These are phyloP conservation scores for Zostera marina DNA, from an alignment of 116 monocot species.

Conservation along the genomic window DNA sequence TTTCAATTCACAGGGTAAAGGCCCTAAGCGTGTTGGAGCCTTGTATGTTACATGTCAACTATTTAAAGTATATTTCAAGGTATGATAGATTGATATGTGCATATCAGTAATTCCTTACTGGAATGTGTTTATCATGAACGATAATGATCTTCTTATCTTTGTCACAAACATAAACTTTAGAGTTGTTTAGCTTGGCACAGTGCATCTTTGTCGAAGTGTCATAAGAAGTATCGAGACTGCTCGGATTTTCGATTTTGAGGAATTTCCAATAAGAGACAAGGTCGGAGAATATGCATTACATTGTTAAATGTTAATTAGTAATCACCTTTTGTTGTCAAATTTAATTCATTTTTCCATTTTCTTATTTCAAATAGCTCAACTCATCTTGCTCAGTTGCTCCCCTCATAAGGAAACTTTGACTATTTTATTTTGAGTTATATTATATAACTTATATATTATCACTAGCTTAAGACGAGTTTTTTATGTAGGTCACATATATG, in stretches of 20 bases:
- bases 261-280: slow-evolving; percentile 79
- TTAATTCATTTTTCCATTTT: not conserved
- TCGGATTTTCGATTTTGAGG: slow-evolving; percentile 90
- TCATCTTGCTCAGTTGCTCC: no score
- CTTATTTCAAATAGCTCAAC: no score
- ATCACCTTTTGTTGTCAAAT: not conserved
- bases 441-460: no score
- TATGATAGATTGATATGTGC: slow-evolving; percentile 8
- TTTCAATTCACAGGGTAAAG: slow-evolving; percentile 51
- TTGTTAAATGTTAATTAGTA: no score
- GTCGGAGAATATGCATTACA: slow-evolving; percentile 11
- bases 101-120: not conserved
- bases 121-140: not conserved
- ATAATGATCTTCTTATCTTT: not conserved
- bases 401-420: not conserved
- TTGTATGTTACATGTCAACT: slow-evolving; percentile 81
- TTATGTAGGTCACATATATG: slow-evolving; percentile 85
- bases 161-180: not conserved
- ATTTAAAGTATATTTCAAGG: slow-evolving; percentile 94
- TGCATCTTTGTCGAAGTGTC: slow-evolving; percentile 80
- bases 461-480: not conserved
- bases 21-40: slow-evolving; percentile 85
- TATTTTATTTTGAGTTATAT: not conserved
- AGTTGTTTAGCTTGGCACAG: slow-evolving; percentile 78
- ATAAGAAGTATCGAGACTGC: slow-evolving; percentile 97